Conservation (phyloP, 2,329 filamentous ascomycete species). For the Talaromyces sp. region DNA sequence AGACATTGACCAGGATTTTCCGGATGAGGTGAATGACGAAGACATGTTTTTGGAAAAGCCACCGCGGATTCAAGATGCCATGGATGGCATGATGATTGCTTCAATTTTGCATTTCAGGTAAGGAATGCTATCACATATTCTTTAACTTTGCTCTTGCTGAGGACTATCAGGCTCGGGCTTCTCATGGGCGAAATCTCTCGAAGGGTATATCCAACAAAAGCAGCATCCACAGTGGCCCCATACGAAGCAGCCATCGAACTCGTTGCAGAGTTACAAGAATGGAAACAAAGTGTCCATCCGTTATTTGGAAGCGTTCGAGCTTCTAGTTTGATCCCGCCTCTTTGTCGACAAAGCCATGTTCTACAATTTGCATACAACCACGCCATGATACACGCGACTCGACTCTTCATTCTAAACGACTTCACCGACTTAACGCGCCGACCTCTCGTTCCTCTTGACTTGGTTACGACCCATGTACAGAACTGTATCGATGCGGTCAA, state of each 20-base stretch:
- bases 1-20: conserved; percentile 62
- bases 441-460: conserved; percentile 29
- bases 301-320: conserved; percentile 37
- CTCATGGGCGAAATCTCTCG: conserved; percentile 50
- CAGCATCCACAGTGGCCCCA: conserved; percentile 29
- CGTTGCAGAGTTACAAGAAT: conserved; percentile 34
- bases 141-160: neutral
- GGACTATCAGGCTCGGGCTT: conserved; percentile 45
- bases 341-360: conserved; percentile 39
- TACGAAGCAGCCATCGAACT: conserved; percentile 35
- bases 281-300: conserved; percentile 36
- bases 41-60: conserved; percentile 50
- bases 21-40: conserved; percentile 55
- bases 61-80: conserved; percentile 30
- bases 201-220: conserved; percentile 40
- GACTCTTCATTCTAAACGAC: conserved; percentile 37
- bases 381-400: conserved; percentile 39
- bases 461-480: conserved; percentile 36
- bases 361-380: conserved; percentile 39
- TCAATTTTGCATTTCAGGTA: conserved; percentile 39
- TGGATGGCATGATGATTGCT: conserved; percentile 41
- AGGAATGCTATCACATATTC: neutral
- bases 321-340: conserved; percentile 37
- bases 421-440: conserved; percentile 36
- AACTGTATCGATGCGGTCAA: conserved; percentile 47